These are phyloP conservation scores for Monosporozyma servazzii DNA, from an alignment of 805 yeast species.

Conservation along the genomic window DNA sequence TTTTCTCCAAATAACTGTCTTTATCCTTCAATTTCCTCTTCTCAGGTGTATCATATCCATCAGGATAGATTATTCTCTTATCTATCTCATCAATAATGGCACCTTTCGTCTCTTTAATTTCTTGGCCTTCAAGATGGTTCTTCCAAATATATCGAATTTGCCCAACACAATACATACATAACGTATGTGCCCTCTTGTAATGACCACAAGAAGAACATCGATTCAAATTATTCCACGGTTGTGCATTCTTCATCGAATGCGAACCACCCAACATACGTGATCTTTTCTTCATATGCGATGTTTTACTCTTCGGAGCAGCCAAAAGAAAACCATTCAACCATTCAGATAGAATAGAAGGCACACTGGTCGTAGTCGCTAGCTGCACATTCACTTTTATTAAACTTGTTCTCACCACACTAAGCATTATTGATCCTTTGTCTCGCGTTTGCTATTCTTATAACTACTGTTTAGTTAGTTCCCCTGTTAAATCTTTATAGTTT, in stretches of 20 bases:
- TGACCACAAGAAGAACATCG: conserved; percentile 96
- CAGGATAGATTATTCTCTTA: conserved; percentile 62
- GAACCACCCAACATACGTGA: conserved; percentile 66
- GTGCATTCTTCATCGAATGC: conserved; percentile 14
- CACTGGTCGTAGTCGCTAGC: background rate
- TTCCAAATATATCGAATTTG: conserved; percentile 75
- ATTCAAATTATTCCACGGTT: conserved; percentile 65
- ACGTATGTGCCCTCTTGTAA: conserved; percentile 77
- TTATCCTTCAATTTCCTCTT: conserved; percentile 39
- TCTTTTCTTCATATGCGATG: conserved; percentile 78
- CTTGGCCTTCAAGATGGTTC: conserved; percentile 15
- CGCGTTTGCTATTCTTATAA: background rate
- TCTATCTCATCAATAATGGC: conserved; percentile 44
- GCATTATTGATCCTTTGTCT: too few relatives aligned
- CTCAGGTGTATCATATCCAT: conserved; percentile 45
- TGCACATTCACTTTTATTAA: background rate
- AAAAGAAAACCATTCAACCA: conserved; percentile 46
- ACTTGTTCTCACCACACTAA: background rate
- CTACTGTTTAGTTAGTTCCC: background rate
- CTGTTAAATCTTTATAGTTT: background rate
- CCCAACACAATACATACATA: conserved; percentile 87
- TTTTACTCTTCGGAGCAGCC: conserved; percentile 94
- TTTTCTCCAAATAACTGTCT: conserved; percentile 46
- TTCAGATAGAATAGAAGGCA: background rate
- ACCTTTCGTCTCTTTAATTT: conserved; percentile 17